phyloP scores from a whole-genome alignment of 176 grass and related monocot genomes.

The Paspalum notatum region DNA sequence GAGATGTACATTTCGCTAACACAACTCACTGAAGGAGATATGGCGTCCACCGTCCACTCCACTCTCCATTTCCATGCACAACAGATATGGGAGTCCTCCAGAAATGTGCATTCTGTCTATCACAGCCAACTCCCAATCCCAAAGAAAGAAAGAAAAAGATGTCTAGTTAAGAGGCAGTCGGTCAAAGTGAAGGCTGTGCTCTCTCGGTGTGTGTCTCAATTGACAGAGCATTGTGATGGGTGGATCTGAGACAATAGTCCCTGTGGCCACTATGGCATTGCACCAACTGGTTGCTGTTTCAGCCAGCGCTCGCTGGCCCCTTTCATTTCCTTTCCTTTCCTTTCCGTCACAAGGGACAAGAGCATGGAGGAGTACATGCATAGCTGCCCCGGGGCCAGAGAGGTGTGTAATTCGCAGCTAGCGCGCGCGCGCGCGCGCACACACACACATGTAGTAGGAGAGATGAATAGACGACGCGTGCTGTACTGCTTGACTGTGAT shows the following conservation, averaged over 20 bases:
- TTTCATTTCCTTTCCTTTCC: too few species aligned
- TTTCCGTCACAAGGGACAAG: not conserved
- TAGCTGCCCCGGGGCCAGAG: not conserved
- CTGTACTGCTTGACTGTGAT: not conserved
- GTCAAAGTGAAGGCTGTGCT: not conserved
- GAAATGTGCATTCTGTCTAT: too few species aligned
- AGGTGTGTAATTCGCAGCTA: too few species aligned
- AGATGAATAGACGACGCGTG: not conserved
- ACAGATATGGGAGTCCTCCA: not conserved
- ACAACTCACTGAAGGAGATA: not conserved
- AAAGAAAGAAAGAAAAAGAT: not conserved
- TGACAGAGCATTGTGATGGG: not conserved
- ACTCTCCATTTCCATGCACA: not conserved
- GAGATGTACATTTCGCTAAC: not conserved
- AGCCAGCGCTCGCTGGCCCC: not conserved
- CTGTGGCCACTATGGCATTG: not conserved
- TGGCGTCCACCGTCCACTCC: not conserved
- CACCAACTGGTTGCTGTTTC: not conserved
- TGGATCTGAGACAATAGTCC: not conserved
- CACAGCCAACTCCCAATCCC: too few species aligned
- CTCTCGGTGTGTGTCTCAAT: not conserved
- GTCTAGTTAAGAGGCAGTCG: not conserved
- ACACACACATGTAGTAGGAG: too few species aligned
- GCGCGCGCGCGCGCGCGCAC: too few species aligned
- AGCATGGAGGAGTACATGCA: conserved; percentile 2